Evolutionary conservation across 495 filamentous ascomycete genomes (phyloP).

Genomic region (Hyaloscypha hepaticicola): DNA sequence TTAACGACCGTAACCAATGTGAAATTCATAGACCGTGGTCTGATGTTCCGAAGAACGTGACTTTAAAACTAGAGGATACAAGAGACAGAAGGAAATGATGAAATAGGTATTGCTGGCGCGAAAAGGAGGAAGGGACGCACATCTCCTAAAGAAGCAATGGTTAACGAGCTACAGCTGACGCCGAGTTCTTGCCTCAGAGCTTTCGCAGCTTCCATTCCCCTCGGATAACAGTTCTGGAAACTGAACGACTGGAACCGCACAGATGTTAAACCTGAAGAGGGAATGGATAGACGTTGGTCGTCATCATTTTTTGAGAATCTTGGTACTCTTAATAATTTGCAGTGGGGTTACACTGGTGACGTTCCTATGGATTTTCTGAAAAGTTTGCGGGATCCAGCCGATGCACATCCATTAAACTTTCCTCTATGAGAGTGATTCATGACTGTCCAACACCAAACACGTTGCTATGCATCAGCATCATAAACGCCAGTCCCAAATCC

Average conservation of each 20-base stretch:
- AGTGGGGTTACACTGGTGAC: too few species aligned
- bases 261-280: too few species aligned
- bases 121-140: background rate
- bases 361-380: background rate
- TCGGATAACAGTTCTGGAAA: too few species aligned
- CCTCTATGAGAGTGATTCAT: background rate
- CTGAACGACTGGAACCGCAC: too few species aligned
- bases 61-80: background rate
- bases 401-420: background rate
- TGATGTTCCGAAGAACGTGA: background rate
- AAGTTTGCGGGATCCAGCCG: background rate
- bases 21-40: background rate
- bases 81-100: background rate
- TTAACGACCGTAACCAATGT: background rate
- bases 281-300: too few species aligned
- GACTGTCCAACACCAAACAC: background rate
- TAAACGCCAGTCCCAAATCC: background rate
- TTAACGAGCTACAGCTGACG: too few species aligned
- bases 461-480: background rate
- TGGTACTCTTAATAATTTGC: too few species aligned
- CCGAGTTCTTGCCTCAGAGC: too few species aligned
- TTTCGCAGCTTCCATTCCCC: too few species aligned
- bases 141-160: background rate
- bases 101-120: background rate
- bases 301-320: too few species aligned